Evolutionary conservation across 2,329 filamentous ascomycete species (phyloP), one percentile per base, ranked within the genome.

Genomic region (Cytospora schulzeri): DNA sequence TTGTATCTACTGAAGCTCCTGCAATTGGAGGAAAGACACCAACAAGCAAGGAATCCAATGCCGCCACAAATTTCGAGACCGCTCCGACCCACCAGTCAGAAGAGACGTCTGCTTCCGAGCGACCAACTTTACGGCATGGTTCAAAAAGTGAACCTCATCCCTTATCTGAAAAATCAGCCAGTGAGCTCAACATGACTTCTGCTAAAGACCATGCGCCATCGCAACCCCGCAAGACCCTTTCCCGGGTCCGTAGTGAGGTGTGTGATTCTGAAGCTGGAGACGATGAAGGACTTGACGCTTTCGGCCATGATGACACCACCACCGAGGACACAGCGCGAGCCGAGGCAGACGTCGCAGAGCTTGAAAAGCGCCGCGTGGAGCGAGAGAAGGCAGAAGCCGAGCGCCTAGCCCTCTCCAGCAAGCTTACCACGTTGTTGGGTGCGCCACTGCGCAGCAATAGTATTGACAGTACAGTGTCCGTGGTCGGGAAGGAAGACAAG

Each of bases 101-200:
- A 11, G 57, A 57, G 24, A 31, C 45, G 3, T 15, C 52, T 6
- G 9, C 15, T 2, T 26, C 54, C 26, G 33, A 58, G 35, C 29
- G 24, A 11, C 31, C 52, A 19, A 35, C 17, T 6, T 28, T 31
- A 71, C 75, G 31, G 69, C 68, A 48, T 67, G 71, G 70, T 41
- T 63, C 68, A 8, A 72, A 74, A 7, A 70, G 70, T 8, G 72
- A 70, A 19, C 61, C 71, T 7, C 72, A 73, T 3, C 77, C 81
- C 0, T 74, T 84, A 1, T 73, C 76, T 1, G 79, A 83, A 52
- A 70, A 75, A 14, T 79, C 76, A 5, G 74, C 74, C 11, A 78
- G 76, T 57, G 73, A 74, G 0, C 72, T 81, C 5, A 82, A 83
- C 70, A 79, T 77, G 57, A 75, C 78, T 1, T 72, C 77, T 76